phyloP scores from a whole-genome alignment of 2,329 filamentous ascomycete genomes.

The Xylaria sp. region DNA sequence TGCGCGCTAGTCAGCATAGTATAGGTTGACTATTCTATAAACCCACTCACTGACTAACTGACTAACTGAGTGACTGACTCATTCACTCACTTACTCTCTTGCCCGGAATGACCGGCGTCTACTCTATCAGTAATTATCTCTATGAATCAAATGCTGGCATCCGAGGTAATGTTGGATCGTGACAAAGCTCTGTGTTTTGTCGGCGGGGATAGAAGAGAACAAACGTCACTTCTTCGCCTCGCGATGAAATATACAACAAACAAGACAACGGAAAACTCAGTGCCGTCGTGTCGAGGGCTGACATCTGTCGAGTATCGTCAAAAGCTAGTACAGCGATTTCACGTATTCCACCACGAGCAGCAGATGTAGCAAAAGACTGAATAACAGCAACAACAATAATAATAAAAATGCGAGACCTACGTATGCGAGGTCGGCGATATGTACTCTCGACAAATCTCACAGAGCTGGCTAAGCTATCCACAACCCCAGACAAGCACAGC shows the following conservation, averaged over 20 bases:
- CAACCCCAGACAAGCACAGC: too few relatives aligned
- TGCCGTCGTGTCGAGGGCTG: neutral
- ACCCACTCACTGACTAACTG: neutral
- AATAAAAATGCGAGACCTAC: too few relatives aligned
- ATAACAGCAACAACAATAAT: neutral
- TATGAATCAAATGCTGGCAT: too few relatives aligned
- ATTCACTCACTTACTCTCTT: too few relatives aligned
- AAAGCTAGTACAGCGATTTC: neutral
- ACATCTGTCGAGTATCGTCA: neutral
- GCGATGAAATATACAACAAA: too few relatives aligned
- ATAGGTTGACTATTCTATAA: neutral
- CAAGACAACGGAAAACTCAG: neutral
- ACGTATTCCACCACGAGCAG: neutral
- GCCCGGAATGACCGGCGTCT: neutral
- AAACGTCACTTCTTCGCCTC: too few relatives aligned
- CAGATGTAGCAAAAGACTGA: neutral
- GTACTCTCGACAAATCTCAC: too few relatives aligned
- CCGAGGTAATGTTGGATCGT: too few relatives aligned
- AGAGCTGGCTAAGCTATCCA: too few relatives aligned
- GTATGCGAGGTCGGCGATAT: too few relatives aligned
- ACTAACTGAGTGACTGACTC: too few relatives aligned
- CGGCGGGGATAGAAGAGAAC: neutral
- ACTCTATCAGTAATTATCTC: neutral
- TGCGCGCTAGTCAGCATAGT: neutral
- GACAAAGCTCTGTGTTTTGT: too few relatives aligned